A percentile compares a stretch with the other conserved stretches of the same genome.
These are phyloP conservation scores for Penicillium sp. DNA, from an alignment of 2,329 filamentous ascomycete genomes.

Conservation along the genomic window DNA sequence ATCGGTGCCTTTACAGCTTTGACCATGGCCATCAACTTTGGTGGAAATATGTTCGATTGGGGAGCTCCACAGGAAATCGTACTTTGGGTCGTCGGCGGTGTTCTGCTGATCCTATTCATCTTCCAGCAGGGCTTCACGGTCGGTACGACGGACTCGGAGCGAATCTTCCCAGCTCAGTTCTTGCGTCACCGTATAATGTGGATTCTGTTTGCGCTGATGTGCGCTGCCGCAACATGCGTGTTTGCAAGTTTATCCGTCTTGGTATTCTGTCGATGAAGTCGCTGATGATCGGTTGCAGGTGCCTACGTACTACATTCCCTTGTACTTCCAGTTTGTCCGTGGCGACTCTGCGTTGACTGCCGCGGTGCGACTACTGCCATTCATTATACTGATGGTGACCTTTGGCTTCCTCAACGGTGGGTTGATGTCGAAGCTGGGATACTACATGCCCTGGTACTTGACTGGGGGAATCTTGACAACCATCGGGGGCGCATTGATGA, in stretches of 20 bases:
- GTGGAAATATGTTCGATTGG: slow-evolving; percentile 55
- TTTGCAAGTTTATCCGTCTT: slow-evolving; percentile 15
- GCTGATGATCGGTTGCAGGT: slow-evolving; percentile 31
- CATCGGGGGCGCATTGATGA: slow-evolving; percentile 20
- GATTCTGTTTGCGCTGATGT: slow-evolving; percentile 12
- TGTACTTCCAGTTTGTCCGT: slow-evolving; percentile 24
- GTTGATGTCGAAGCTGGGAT: slow-evolving; percentile 18
- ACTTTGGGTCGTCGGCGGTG: slow-evolving; percentile 51
- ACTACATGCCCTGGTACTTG: slow-evolving; percentile 25
- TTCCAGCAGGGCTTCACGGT: slow-evolving; percentile 36
- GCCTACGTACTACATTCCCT: slow-evolving; percentile 20
- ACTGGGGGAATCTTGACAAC: slow-evolving; percentile 13
- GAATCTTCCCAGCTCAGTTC: slow-evolving; percentile 18
- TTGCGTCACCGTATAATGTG: slow-evolving; percentile 12
- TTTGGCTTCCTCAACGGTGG: slow-evolving; percentile 14
- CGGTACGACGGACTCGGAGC: slow-evolving; percentile 7
- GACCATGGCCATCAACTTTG: slow-evolving; percentile 56
- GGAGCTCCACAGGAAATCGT: slow-evolving; percentile 44
- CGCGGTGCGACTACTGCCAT: slow-evolving; percentile 23
- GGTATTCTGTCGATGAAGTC: slow-evolving; percentile 4
- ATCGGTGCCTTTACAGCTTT: slow-evolving; percentile 45
- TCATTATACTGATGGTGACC: slow-evolving; percentile 26
- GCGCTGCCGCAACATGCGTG: slow-evolving; percentile 12
- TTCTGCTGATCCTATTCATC: slow-evolving; percentile 48
- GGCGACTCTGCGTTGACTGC: slow-evolving; percentile 19